A percentile compares a stretch with the other conserved stretches of the same genome.
phyloP scores from a whole-genome alignment of 352 stramenopile species.

The Globisporangium acanthophoron region DNA sequence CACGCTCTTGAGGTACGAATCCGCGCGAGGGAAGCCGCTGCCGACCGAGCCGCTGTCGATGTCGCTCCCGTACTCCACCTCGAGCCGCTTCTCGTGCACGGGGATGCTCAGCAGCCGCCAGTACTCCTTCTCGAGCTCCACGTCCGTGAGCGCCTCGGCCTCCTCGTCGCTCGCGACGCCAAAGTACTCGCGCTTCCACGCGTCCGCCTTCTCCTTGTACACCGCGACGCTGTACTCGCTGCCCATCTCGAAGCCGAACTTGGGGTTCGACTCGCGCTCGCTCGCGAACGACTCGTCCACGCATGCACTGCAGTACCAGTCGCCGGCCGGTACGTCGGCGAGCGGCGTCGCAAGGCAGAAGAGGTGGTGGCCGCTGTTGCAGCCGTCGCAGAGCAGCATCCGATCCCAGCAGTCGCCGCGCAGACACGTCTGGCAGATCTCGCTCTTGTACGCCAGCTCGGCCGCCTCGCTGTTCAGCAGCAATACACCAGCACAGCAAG shows the following conservation, averaged over 20 bases:
- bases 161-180: slow-evolving; percentile 24
- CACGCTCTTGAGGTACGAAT: slow-evolving; percentile 50
- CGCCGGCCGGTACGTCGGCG: slow-evolving; percentile 45
- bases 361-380: slow-evolving; percentile 75
- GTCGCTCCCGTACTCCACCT: slow-evolving; percentile 92
- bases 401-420: slow-evolving; percentile 76
- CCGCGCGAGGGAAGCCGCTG: slow-evolving; percentile 79
- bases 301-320: slow-evolving; percentile 79
- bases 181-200: slow-evolving; percentile 82
- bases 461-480: slow-evolving; percentile 32
- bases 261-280: slow-evolving; percentile 39
- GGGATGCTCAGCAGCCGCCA: slow-evolving; percentile 84
- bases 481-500: neutral
- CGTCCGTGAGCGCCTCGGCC: slow-evolving; percentile 28
- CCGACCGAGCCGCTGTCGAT: slow-evolving; percentile 83
- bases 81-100: slow-evolving; percentile 66
- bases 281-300: slow-evolving; percentile 47
- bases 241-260: slow-evolving; percentile 83
- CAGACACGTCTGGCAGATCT: slow-evolving; percentile 81
- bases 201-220: slow-evolving; percentile 83
- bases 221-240: slow-evolving; percentile 69
- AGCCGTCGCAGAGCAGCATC: slow-evolving; percentile 78
- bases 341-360: slow-evolving; percentile 71
- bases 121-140: slow-evolving; percentile 84
- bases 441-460: slow-evolving; percentile 70